Evolutionary conservation across 2,329 filamentous ascomycete genomes (phyloP).

Genomic region (Xylaria sp.): DNA sequence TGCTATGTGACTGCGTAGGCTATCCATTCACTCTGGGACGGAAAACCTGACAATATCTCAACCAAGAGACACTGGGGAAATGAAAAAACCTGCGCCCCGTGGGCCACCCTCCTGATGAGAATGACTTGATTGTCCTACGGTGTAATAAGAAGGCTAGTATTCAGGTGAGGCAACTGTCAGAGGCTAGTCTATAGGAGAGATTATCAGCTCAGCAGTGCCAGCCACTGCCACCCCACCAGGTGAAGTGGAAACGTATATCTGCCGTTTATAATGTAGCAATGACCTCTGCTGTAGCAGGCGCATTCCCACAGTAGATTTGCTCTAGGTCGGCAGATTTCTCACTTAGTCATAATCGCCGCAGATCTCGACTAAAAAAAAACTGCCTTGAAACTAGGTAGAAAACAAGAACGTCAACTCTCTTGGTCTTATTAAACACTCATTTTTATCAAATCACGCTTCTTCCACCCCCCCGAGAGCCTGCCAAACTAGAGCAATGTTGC

Average conservation of each 20-base stretch:
- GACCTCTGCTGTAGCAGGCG: background rate
- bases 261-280: background rate
- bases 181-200: background rate
- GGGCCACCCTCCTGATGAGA: background rate
- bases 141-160: background rate
- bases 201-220: background rate
- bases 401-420: background rate
- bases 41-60: too few relatives aligned
- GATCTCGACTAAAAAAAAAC: background rate
- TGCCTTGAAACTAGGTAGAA: too few relatives aligned
- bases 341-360: background rate
- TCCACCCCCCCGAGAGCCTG: background rate
- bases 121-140: background rate
- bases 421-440: background rate
- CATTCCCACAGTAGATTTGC: background rate
- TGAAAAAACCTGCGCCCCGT: too few relatives aligned
- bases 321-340: background rate
- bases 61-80: too few relatives aligned
- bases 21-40: too few relatives aligned
- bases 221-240: constrained; percentile 13
- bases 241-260: constrained; percentile 17
- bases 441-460: background rate
- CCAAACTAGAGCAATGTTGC: background rate
- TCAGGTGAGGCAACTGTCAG: background rate
- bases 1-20: too few relatives aligned